Percentiles rank a stretch among this genome's conserved stretches.
Evolutionary conservation across 2,329 filamentous ascomycete genomes (phyloP).

Genomic region (Elsinoe necatrix): DNA sequence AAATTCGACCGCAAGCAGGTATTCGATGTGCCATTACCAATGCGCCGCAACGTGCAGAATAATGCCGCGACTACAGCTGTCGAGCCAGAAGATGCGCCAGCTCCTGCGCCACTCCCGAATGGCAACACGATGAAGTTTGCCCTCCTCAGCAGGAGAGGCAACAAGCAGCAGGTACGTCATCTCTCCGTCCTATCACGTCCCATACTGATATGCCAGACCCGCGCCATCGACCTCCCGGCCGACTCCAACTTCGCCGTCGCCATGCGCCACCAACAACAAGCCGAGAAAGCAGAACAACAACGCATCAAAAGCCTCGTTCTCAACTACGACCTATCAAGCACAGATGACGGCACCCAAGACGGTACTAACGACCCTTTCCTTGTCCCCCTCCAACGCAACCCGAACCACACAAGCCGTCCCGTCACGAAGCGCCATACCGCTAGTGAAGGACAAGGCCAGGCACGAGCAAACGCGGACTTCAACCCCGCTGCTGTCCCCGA

Average conservation of each 20-base stretch:
- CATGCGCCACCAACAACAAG: constrained; percentile 92
- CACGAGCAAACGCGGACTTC: constrained; percentile 11
- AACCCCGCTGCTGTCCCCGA: constrained; percentile 5
- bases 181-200: constrained; percentile 16
- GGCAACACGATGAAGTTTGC: constrained; percentile 86
- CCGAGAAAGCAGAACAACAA: constrained; percentile 91
- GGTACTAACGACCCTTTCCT: constrained; percentile 48
- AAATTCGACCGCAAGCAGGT: constrained; percentile 92
- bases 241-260: constrained; percentile 93
- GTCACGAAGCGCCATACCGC: constrained; percentile 31
- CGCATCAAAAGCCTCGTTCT: constrained; percentile 96
- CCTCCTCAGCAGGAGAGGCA: constrained; percentile 88
- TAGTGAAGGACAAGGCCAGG: not conserved
- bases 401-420: constrained; percentile 40
- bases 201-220: constrained; percentile 51
- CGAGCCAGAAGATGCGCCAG: constrained; percentile 30
- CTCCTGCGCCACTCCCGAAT: constrained; percentile 29
- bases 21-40: constrained; percentile 95
- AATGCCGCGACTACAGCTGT: constrained; percentile 33
- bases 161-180: constrained; percentile 71
- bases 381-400: constrained; percentile 38
- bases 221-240: constrained; percentile 78
- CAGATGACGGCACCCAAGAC: constrained; percentile 60
- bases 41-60: constrained; percentile 52
- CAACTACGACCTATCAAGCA: constrained; percentile 87